Conservation (phyloP, 768 basidiomycete genomes). For the Lenzites betulinus region DNA sequence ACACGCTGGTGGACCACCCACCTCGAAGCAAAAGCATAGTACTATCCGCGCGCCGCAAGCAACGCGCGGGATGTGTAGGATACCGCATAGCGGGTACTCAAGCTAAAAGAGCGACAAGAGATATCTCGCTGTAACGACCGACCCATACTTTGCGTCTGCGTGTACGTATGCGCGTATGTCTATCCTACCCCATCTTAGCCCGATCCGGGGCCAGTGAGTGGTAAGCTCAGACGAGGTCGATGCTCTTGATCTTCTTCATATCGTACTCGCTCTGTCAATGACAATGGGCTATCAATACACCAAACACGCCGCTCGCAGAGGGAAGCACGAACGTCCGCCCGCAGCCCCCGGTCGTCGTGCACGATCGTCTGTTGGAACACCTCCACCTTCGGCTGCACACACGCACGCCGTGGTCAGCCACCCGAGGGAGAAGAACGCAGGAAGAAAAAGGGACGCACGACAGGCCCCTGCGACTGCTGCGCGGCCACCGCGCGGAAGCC, state of each 20-base stretch:
- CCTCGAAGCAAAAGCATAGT: too few species aligned
- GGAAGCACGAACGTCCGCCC: neutral
- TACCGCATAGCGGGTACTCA: too few species aligned
- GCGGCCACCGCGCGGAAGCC: neutral
- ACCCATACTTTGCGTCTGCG: too few species aligned
- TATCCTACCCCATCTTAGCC: too few species aligned
- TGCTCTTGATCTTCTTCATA: constrained; percentile 14
- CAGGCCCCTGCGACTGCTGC: neutral
- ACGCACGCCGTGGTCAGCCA: neutral
- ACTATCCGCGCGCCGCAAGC: too few species aligned
- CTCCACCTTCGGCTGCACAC: constrained; percentile 9
- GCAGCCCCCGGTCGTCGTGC: constrained; percentile 9
- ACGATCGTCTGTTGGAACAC: constrained; percentile 14
- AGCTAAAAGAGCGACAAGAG: too few species aligned
- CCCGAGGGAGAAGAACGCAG: neutral
- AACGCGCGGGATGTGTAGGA: too few species aligned
- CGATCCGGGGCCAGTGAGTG: too few species aligned
- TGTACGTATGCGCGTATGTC: too few species aligned
- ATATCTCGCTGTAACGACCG: too few species aligned
- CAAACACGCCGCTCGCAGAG: neutral
- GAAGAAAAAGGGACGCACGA: neutral
- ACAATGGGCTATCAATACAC: too few species aligned
- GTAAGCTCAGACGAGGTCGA: constrained; percentile 12
- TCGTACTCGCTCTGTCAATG: neutral
- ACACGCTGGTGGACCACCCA: too few species aligned